Evolutionary conservation across 2,329 filamentous ascomycete species (phyloP).

Genomic region (Colletotrichum tabaci): DNA sequence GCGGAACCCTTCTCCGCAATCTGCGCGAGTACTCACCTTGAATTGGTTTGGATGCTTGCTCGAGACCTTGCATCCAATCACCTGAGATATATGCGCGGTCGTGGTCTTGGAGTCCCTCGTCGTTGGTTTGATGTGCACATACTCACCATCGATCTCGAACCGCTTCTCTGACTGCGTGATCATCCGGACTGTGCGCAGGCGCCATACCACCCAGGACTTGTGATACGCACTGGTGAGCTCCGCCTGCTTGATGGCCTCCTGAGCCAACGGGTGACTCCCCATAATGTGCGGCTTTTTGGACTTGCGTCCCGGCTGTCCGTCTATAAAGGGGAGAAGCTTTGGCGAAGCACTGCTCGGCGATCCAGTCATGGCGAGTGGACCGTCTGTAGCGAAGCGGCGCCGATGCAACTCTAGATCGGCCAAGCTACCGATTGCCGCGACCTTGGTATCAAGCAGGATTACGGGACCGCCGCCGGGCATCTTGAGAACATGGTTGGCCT

Average conservation of each 20-base stretch:
- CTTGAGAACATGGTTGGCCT: constrained; percentile 84
- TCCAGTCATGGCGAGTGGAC: constrained; percentile 76
- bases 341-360: constrained; percentile 80
- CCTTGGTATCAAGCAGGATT: constrained; percentile 82
- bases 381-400: constrained; percentile 82
- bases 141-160: constrained; percentile 86
- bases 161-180: constrained; percentile 82
- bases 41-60: constrained; percentile 86
- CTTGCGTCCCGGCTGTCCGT: constrained; percentile 59
- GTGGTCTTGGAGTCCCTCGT: constrained; percentile 80
- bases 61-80: constrained; percentile 86
- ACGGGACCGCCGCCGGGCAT: constrained; percentile 81
- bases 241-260: constrained; percentile 72
- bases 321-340: constrained; percentile 71
- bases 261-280: constrained; percentile 77
- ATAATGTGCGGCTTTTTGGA: constrained; percentile 67
- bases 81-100: constrained; percentile 85
- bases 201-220: constrained; percentile 84
- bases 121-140: constrained; percentile 86
- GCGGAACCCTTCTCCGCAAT: constrained; percentile 4
- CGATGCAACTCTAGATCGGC: constrained; percentile 83
- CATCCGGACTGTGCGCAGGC: constrained; percentile 87
- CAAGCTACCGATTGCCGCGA: constrained; percentile 83
- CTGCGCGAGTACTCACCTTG: constrained; percentile 68
- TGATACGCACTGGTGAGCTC: constrained; percentile 72